Evolutionary conservation across 73 alveolate species (phyloP).

Genomic region (Blepharisma japonicum): DNA sequence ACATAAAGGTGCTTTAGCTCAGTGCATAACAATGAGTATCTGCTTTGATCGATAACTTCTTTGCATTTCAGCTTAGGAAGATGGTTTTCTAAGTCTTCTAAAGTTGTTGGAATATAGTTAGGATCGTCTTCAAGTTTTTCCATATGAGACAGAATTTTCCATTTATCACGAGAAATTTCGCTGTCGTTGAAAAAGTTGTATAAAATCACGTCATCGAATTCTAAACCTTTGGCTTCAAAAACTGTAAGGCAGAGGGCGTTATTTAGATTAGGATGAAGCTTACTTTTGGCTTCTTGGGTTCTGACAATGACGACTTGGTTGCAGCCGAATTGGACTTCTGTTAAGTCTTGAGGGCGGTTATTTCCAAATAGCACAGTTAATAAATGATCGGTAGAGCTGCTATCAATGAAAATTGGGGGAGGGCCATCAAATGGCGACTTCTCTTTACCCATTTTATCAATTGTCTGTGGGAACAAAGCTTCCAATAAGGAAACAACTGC

Average conservation of each 20-base stretch:
- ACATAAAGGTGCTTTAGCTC: slow-evolving; percentile 83
- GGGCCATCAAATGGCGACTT: slow-evolving; percentile 35
- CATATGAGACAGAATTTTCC: slow-evolving; percentile 53
- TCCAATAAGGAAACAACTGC: slow-evolving; percentile 33
- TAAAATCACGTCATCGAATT: slow-evolving; percentile 69
- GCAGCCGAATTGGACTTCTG: slow-evolving; percentile 64
- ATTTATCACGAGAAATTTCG: slow-evolving; percentile 39
- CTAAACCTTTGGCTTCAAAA: slow-evolving; percentile 74
- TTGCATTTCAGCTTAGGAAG: neutral
- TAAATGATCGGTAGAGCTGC: slow-evolving; percentile 26
- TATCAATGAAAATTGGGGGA: slow-evolving; percentile 29
- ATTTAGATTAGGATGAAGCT: slow-evolving; percentile 52
- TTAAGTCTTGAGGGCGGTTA: neutral
- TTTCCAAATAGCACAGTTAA: slow-evolving; percentile 27
- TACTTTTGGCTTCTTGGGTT: slow-evolving; percentile 59
- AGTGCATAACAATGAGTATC: slow-evolving; percentile 59
- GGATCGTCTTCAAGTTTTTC: neutral
- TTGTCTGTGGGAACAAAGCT: slow-evolving; percentile 42
- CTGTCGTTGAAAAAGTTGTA: slow-evolving; percentile 73
- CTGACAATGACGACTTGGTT: slow-evolving; percentile 69
- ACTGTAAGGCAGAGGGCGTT: slow-evolving; percentile 67
- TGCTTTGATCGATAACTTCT: slow-evolving; percentile 9
- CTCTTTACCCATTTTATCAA: slow-evolving; percentile 40
- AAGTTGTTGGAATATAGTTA: neutral
- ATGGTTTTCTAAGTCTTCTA: slow-evolving; percentile 12